Evolutionary conservation across 352 stramenopile genomes (phyloP), one percentile per base, ranked within the genome.

Genomic region (Globisporangium solare): DNA sequence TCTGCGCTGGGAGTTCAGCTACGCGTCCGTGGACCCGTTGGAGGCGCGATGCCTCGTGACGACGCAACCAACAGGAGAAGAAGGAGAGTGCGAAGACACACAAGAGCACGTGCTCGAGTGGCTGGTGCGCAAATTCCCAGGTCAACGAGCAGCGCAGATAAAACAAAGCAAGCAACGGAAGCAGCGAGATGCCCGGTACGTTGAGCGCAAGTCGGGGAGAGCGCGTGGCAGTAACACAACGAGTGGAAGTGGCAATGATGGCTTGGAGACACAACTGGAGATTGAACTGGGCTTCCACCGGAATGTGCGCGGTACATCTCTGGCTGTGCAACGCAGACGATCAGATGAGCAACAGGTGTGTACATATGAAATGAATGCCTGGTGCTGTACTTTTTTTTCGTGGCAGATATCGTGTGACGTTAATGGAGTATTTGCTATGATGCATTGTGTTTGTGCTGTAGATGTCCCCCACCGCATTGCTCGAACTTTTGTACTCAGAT

Each of bases 1-100:
- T 60, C 58, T 90, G 27, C 63, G 59, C 56, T 86, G 73, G 65
- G 49, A 67, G 35, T 83, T 80, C 45, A 71, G 73, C n/a, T 90
- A 76, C 63, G 59, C 67, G 40, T 81, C 71, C 11, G 64, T 51
- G 0, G 72, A 86, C 43, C 55, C 74, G 10, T 21, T 35, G 0
- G 64, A 76, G 32, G 67, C 70, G 47, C 80, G 80, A 7, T 86
- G 76, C 24, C 64, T 90, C 6, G 72, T 88, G 27, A 49, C 66
- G 40, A 59, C 74, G 20, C 71, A 72, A 37, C 18, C 32, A 20
- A 21, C n/a, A 47, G 35, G 6, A 35, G 27, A 6, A 35, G 27
- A 35, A 35, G 27, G 27, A 35, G 27, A 35, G 7, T 6, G n/a
- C 21, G 63, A 53, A 46, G 64, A 70, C 32, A 17, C 54, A 1